phyloP scores from a whole-genome alignment of 1,139 yeast species.

The Scheffersomyces cryptocercus region DNA sequence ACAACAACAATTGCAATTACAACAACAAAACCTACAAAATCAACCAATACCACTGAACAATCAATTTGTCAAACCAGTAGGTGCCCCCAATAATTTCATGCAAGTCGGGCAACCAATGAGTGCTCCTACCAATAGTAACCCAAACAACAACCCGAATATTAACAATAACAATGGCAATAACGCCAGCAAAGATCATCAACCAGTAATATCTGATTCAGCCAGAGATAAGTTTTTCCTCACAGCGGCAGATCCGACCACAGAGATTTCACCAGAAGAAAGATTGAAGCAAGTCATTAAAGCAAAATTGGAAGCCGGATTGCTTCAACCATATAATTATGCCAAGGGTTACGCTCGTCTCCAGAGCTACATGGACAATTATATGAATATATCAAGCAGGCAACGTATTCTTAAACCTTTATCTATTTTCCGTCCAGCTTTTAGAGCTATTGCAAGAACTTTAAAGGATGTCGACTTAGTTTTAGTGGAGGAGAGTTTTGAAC shows the following conservation, averaged over 20 bases:
- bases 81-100: not conserved
- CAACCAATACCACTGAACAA: slow-evolving; percentile 5
- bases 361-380: slow-evolving; percentile 88
- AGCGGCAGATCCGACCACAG: slow-evolving; percentile 97
- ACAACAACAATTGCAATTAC: slow-evolving; percentile 8
- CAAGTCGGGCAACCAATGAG: slow-evolving; percentile 1
- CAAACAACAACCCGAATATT: not conserved
- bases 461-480: slow-evolving; percentile 89
- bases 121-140: slow-evolving; percentile 1
- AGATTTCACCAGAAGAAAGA: slow-evolving; percentile 91
- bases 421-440: slow-evolving; percentile 87
- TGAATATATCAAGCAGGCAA: slow-evolving; percentile 83
- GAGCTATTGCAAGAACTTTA: slow-evolving; percentile 88
- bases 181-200: slow-evolving; percentile 27
- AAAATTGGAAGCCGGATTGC: slow-evolving; percentile 87
- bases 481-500: slow-evolving; percentile 92
- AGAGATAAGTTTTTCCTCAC: slow-evolving; percentile 91
- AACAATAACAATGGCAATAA: slow-evolving; percentile 1
- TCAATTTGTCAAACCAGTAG: slow-evolving; percentile 9
- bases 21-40: slow-evolving; percentile 2
- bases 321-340: slow-evolving; percentile 93
- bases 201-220: slow-evolving; percentile 73
- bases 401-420: slow-evolving; percentile 87
- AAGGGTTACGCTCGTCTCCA: slow-evolving; percentile 90
- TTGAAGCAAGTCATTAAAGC: slow-evolving; percentile 95